Base-by-base conservation (phyloP, 2,329 filamentous ascomycete genomes). In the Pochonia chlamydosporia region DNA sequence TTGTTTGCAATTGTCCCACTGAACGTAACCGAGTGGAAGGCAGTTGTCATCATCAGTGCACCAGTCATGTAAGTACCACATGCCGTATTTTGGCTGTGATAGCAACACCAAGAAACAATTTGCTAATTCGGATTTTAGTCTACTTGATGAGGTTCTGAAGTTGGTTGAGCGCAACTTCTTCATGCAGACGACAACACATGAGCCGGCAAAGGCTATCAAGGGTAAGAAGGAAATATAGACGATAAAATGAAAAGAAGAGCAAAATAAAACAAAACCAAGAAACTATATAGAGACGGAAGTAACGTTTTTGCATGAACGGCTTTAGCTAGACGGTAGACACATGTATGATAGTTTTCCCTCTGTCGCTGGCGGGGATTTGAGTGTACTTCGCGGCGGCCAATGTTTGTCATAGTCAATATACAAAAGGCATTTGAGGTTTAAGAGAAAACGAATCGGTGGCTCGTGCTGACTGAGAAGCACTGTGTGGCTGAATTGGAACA, bases 1-100 rank as follows among this genome's bases (percentile, higher is more conserved):
- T 72, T 99, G 49, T 99, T 99, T 73, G 88, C 87, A 31, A 97
- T 99, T 54, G 70, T 96, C 53, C 91, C 93, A 9, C 70, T 99
- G 56, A 85, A 92, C 63, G 81, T 79, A 80, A 75, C 71, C 18
- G 93, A 99, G 70, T 99, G 93, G 93, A 83, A 89, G 70, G 91
- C 95, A 16, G 93, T 99, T 40, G 62, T 96, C 53, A 68, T 76
- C 26, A 93, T 97, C 63, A 96, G 91, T 68, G 84, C 84, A 16
- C 93, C 93, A 37, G 95, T 99, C 54, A 86, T 99, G 84, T 89
- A 78, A 86, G 88, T 79, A 24, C 43, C 37, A 21, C 14, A 16
- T 20, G 23, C 21, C 13, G 25, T 18, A 6, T 14, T 16, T 10
- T 36, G 26, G 26, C 13, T 39, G 18, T 39, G 3, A 9, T 13